Evolutionary conservation across 345 rosid species (phyloP), one percentile per base, ranked within the genome.

Genomic region (Aquilaria malaccensis): DNA sequence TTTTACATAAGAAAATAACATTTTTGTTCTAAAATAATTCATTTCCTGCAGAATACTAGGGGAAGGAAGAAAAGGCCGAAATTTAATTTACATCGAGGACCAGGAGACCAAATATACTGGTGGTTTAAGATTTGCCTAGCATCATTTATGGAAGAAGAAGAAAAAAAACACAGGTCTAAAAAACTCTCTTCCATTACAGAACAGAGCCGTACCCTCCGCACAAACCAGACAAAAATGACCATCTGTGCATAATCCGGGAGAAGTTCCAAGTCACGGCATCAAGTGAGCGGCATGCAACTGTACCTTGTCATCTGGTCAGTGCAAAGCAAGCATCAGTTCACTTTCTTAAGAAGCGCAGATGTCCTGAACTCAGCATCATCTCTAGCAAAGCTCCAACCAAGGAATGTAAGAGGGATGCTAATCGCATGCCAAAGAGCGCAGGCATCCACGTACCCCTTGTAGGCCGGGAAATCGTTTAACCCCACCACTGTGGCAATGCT

Each of bases 351-450:
- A 52, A 71, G 77, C 68, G 78, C 67, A 12, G 81, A 57, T 60
- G 97, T 83, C 60, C 81, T 63, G 67, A 81, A 81, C 68, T 78
- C 85, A 1, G 91, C 91, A 49, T 89, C 95, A 45, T 89, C 95
- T 56, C 85, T 76, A 56, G 76, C 74, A 67, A 89, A 89, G 70
- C 95, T 84, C 97, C 97, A 89, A 83, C 87, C 83, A 30, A 86
- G 65, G 60, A 80, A 85, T 6, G 88, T 68, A 11, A 89, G 80
- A 10, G 91, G 91, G 67, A 89, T 75, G 53, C 79, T 71, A 4
- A 78, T 69, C 11, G 83, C 84, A 50, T 86, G 83, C 89, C 89
- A 83, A 50, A 89, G 81, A 45, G 85, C 82, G 15, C 77, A 88
- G 57, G 97, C 85, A 72, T 89, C 97, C 1, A 89, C 64, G 11